These are phyloP conservation scores for Lactarius indigo DNA, from an alignment of 768 basidiomycete genomes.

Conservation along the genomic window DNA sequence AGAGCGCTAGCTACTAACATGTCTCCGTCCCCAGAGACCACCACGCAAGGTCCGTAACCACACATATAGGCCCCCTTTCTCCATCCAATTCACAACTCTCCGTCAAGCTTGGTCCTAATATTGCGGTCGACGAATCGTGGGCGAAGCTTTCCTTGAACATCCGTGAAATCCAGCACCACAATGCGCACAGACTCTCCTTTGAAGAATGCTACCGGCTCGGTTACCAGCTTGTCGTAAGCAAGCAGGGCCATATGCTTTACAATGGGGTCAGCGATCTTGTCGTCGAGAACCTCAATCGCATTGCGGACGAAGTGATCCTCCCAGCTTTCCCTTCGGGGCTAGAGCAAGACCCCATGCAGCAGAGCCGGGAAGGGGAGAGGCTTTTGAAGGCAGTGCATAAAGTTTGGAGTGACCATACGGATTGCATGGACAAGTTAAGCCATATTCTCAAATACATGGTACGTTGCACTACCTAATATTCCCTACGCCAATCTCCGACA, in stretches of 20 bases:
- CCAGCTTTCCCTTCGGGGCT: slow-evolving; percentile 80
- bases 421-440: slow-evolving; percentile 82
- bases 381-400: slow-evolving; percentile 77
- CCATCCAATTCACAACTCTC: background rate
- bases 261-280: slow-evolving; percentile 79
- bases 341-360: slow-evolving; percentile 63
- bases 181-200: slow-evolving; percentile 82
- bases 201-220: slow-evolving; percentile 94
- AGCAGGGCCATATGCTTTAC: slow-evolving; percentile 82
- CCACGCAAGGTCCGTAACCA: slow-evolving; percentile 42
- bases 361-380: slow-evolving; percentile 78
- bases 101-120: slow-evolving; percentile 63
- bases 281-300: slow-evolving; percentile 72
- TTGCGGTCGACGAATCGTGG: slow-evolving; percentile 86
- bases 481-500: slow-evolving; percentile 23
- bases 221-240: slow-evolving; percentile 90
- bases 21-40: slow-evolving; percentile 37
- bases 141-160: slow-evolving; percentile 77
- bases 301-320: slow-evolving; percentile 72
- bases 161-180: slow-evolving; percentile 91
- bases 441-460: slow-evolving; percentile 98
- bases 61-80: background rate
- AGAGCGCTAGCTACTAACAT: slow-evolving; percentile 22
- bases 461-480: slow-evolving; percentile 18
- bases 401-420: slow-evolving; percentile 93